Percentiles rank a stretch among this genome's conserved stretches.
Conservation (phyloP, 129 eudicot species). For the Scalesia atractyloides region DNA sequence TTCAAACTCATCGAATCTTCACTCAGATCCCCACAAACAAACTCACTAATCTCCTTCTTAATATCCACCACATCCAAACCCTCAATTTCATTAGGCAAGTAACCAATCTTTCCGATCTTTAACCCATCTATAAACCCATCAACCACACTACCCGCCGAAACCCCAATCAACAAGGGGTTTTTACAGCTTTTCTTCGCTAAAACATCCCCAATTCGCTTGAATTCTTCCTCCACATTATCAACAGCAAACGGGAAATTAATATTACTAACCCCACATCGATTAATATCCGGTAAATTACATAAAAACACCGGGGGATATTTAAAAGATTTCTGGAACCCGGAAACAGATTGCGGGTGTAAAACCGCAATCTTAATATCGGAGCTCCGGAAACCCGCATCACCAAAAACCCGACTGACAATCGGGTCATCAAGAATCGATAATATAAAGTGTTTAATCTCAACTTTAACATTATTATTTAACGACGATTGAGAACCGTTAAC, state of each 20-base stretch:
- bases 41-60: constrained; percentile 55
- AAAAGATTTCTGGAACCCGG: constrained; percentile 29
- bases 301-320: constrained; percentile 66
- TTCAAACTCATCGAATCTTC: constrained; percentile 53
- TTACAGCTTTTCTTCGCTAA: constrained; percentile 39
- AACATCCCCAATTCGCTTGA: constrained; percentile 58
- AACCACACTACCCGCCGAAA: constrained; percentile 51
- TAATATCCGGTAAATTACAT: constrained; percentile 45
- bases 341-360: constrained; percentile 55
- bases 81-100: constrained; percentile 45
- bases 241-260: constrained; percentile 59
- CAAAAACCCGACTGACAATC: constrained; percentile 87
- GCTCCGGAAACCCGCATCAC: constrained; percentile 91
- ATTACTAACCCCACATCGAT: too few relatives aligned
- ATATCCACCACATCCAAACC: constrained; percentile 47
- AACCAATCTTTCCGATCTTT: constrained; percentile 33
- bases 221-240: constrained; percentile 41
- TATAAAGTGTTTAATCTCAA: constrained; percentile 75
- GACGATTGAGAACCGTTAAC: constrained; percentile 24
- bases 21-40: constrained; percentile 37
- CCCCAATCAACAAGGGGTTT: constrained; percentile 74
- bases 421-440: constrained; percentile 91
- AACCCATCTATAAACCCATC: constrained; percentile 47
- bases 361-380: constrained; percentile 69
- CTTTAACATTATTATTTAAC: constrained; percentile 48